phyloP scores from a whole-genome alignment of 345 rosid genomes.

The Arabis alpina region DNA sequence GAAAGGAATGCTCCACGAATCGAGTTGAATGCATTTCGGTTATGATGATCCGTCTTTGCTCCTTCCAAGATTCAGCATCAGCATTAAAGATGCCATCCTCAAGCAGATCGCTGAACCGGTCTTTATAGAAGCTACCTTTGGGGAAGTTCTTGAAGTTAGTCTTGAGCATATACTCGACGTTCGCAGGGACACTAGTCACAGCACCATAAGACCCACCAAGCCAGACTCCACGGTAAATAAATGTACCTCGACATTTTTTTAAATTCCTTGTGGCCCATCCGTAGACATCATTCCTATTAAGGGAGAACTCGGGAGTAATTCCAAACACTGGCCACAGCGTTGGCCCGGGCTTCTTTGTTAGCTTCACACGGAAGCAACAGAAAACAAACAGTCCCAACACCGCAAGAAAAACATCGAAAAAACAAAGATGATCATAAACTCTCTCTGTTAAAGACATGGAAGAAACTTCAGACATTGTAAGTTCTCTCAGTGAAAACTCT shows the following conservation, averaged over 20 bases:
- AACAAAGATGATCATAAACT: slow-evolving; percentile 36
- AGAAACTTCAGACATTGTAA: slow-evolving; percentile 24
- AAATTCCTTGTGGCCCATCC: slow-evolving; percentile 53
- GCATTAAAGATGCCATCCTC: slow-evolving; percentile 77
- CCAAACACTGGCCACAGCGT: slow-evolving; percentile 80
- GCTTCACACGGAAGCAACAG: slow-evolving; percentile 52
- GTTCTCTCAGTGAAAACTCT: neutral
- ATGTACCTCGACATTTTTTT: slow-evolving; percentile 54
- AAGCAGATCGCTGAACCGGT: slow-evolving; percentile 64
- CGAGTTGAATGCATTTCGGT: slow-evolving; percentile 56
- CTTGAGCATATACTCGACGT: slow-evolving; percentile 65
- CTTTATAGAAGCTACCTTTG: slow-evolving; percentile 59
- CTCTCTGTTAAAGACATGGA: slow-evolving; percentile 36
- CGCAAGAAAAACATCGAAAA: slow-evolving; percentile 52
- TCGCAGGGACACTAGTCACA: slow-evolving; percentile 58
- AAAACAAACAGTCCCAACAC: slow-evolving; percentile 56
- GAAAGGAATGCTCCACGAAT: slow-evolving; percentile 46
- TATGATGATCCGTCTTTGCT: slow-evolving; percentile 63
- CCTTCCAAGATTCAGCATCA: slow-evolving; percentile 61
- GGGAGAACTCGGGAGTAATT: slow-evolving; percentile 49
- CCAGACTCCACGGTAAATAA: slow-evolving; percentile 59
- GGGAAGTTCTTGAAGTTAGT: slow-evolving; percentile 77
- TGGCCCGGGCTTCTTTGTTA: slow-evolving; percentile 53
- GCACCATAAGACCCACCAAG: slow-evolving; percentile 59
- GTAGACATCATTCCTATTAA: slow-evolving; percentile 45